Evolutionary conservation across 805 yeast species (phyloP).

Genomic region (Metschnikowia vanudenii): DNA sequence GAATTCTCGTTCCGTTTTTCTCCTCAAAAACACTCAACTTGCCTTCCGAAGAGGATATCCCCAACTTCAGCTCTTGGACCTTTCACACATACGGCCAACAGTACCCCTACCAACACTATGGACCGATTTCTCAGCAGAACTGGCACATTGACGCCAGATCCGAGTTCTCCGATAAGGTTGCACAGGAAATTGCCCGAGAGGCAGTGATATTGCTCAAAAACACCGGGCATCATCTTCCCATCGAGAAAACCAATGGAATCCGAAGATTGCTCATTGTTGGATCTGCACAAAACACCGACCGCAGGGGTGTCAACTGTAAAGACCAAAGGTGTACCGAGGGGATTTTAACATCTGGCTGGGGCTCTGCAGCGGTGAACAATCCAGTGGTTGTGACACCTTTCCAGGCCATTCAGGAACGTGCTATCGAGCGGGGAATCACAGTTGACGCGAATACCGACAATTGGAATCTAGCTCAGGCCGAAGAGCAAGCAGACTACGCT

Average conservation of each 20-base stretch:
- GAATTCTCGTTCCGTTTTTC: constrained; percentile 58
- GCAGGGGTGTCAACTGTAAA: constrained; percentile 51
- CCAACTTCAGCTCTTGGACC: constrained; percentile 61
- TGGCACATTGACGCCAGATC: constrained; percentile 55
- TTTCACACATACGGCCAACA: constrained; percentile 53
- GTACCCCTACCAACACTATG: constrained; percentile 51
- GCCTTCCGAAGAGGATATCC: constrained; percentile 43
- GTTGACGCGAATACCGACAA: constrained; percentile 46
- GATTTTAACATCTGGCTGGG: constrained; percentile 60
- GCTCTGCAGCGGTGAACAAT: constrained; percentile 57
- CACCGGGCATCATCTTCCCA: constrained; percentile 51
- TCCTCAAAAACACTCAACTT: constrained; percentile 37
- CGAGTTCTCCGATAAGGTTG: constrained; percentile 46
- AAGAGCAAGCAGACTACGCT: constrained; percentile 46
- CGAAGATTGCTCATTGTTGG: constrained; percentile 49
- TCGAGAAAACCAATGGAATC: constrained; percentile 41
- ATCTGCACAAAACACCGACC: constrained; percentile 49
- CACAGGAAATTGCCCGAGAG: constrained; percentile 55
- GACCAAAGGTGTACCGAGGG: constrained; percentile 56
- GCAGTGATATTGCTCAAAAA: constrained; percentile 57
- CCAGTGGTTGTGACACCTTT: constrained; percentile 58
- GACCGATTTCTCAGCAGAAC: constrained; percentile 54
- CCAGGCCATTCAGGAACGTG: constrained; percentile 51
- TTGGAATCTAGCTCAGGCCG: constrained; percentile 45
- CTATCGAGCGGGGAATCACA: constrained; percentile 44